Conservation (phyloP, 2,329 filamentous ascomycete species). For the Bipolaris bicolor region DNA sequence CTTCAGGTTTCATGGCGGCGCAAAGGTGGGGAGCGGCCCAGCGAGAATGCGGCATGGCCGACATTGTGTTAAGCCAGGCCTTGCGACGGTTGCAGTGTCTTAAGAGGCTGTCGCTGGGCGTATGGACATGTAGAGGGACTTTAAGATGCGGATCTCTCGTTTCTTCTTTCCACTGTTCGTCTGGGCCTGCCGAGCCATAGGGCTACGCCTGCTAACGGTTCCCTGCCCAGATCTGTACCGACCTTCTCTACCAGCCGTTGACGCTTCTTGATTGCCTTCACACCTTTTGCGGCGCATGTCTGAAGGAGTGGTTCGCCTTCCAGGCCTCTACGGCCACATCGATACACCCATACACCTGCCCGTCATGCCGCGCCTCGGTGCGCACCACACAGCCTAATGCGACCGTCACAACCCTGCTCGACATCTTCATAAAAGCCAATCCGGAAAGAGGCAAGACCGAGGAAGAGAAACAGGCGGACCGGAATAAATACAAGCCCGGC, state of each 20-base stretch:
- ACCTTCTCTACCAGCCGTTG: constrained; percentile 87
- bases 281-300: constrained; percentile 92
- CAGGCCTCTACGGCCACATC: constrained; percentile 68
- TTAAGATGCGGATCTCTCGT: not conserved
- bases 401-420: constrained; percentile 84
- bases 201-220: constrained; percentile 31
- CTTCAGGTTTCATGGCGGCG: constrained; percentile 19
- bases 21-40: not conserved
- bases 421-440: constrained; percentile 83
- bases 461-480: constrained; percentile 78
- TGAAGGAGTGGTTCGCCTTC: constrained; percentile 94
- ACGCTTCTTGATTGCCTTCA: constrained; percentile 92
- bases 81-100: not conserved
- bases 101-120: too few species aligned
- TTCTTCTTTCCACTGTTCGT: constrained; percentile 1
- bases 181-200: not conserved
- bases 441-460: constrained; percentile 73
- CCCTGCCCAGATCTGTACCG: constrained; percentile 82
- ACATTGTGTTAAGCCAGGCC: not conserved
- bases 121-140: not conserved
- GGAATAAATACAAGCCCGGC: constrained; percentile 76
- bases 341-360: constrained; percentile 77
- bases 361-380: constrained; percentile 85
- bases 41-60: not conserved
- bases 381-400: constrained; percentile 90